Base-by-base conservation (phyloP, 164 flowering plant species). In the Echeveria elegans region DNA sequence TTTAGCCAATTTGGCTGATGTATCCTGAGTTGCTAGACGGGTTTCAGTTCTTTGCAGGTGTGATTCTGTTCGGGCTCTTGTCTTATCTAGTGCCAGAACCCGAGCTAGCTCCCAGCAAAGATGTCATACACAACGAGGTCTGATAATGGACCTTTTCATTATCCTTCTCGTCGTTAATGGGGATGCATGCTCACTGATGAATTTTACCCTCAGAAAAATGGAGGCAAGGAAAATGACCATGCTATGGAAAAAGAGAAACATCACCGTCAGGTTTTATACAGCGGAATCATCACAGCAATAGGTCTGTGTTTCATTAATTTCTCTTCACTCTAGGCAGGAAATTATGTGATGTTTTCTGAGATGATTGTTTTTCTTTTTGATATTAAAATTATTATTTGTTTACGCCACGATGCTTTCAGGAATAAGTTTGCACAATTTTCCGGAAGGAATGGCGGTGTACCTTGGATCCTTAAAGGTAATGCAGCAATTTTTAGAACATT, bases 371-470 rank as follows among this genome's bases (percentile, higher is more conserved):
- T n/a, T n/a, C n/a, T n/a, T n/a, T n/a, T n/a, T n/a, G n/a, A n/a
- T n/a, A n/a, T n/a, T n/a, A n/a, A n/a, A n/a, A n/a, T n/a, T n/a
- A n/a, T 34, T 34, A 34, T 34, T 34, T 7, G 5, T 50, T 63
- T 66, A 23, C 45, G 2, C 5, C 2, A 45, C 16, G 50, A 66
- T n/a, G n/a, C 36, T 73, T 75, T 67, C 85, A 94, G 97, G 98
- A 63, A 94, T 91, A 82, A 91, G 97, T 80, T 85, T 91, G 83
- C 97, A 94, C 78, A 94, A 94, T 80, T 89, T 94, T 74, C 99
- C 99, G 18, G 99, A 94, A 77, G 99, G 99, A 68, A 94, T 94
- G 99, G 99, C 97, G 5, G 96, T 91, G 38, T 94, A 88, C 75
- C 97, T 94, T 70, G 97, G 97, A 73, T 94, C 99, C 65, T 77